Evolutionary conservation across 495 filamentous ascomycete genomes (phyloP).

Genomic region (Barbatosphaeria neglecta): DNA sequence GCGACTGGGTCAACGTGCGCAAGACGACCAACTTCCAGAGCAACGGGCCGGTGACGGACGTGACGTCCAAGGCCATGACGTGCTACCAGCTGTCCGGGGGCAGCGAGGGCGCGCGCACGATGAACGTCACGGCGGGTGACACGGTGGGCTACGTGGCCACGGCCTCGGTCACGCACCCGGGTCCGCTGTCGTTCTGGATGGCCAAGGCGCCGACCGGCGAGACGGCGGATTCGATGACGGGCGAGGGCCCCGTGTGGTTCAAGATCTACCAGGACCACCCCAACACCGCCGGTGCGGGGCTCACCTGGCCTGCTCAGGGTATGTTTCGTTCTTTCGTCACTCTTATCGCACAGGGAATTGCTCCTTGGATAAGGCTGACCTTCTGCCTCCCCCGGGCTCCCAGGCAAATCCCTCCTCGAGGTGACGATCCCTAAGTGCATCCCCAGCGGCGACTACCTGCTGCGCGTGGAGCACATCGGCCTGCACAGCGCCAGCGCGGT

Average conservation of each 20-base stretch:
- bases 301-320: slow-evolving; percentile 37
- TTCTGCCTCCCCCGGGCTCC: neutral
- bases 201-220: slow-evolving; percentile 38
- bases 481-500: slow-evolving; percentile 31
- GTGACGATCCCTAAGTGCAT: slow-evolving; percentile 39
- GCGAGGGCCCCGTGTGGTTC: slow-evolving; percentile 38
- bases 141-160: slow-evolving; percentile 32
- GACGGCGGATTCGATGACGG: slow-evolving; percentile 34
- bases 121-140: slow-evolving; percentile 33
- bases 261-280: slow-evolving; percentile 41
- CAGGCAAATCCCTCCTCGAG: slow-evolving; percentile 19
- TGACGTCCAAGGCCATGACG: slow-evolving; percentile 32
- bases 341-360: neutral
- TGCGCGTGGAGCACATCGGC: slow-evolving; percentile 47
- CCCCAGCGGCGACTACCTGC: slow-evolving; percentile 44
- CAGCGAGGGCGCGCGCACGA: slow-evolving; percentile 20
- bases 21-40: slow-evolving; percentile 37
- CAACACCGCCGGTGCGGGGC: slow-evolving; percentile 14
- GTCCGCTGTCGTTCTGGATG: slow-evolving; percentile 41
- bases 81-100: slow-evolving; percentile 38
- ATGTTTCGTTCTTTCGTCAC: neutral
- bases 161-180: slow-evolving; percentile 36
- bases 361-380: neutral
- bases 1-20: slow-evolving; percentile 39
- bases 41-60: slow-evolving; percentile 40